Evolutionary conservation across 1,139 yeast species (phyloP).

Genomic region (Saccharomycopsis crataegensis): DNA sequence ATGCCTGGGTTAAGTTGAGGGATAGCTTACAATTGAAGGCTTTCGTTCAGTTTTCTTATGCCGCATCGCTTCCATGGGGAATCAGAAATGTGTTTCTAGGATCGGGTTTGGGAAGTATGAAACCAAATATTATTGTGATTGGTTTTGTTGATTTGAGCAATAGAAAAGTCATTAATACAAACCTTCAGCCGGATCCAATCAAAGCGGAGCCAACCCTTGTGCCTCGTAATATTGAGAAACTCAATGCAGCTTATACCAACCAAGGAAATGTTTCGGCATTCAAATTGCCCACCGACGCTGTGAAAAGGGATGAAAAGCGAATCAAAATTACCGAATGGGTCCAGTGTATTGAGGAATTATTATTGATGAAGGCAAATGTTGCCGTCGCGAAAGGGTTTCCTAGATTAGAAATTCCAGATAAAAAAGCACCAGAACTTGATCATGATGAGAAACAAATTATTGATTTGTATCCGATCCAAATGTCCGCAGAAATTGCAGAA

Average conservation of each 20-base stretch:
- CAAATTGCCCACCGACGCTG: conserved; percentile 66
- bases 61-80: conserved; percentile 93
- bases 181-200: too few relatives aligned
- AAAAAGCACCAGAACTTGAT: conserved; percentile 22
- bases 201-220: neutral
- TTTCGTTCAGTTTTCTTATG: conserved; percentile 85
- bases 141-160: conserved; percentile 66
- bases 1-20: conserved; percentile 78
- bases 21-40: conserved; percentile 78
- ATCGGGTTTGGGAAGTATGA: conserved; percentile 95
- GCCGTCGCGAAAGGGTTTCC: conserved; percentile 90
- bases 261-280: conserved; percentile 27
- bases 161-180: conserved; percentile 1
- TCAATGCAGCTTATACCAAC: conserved; percentile 21
- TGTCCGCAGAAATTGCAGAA: conserved; percentile 73
- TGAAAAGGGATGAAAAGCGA: conserved; percentile 52
- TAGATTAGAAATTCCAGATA: conserved; percentile 47
- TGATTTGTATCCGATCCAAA: conserved; percentile 92
- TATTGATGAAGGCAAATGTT: conserved; percentile 88
- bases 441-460: conserved; percentile 44
- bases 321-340: conserved; percentile 82
- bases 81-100: conserved; percentile 86
- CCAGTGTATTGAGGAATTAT: conserved; percentile 79
- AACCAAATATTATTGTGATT: conserved; percentile 85
- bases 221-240: conserved; percentile 17